Evolutionary conservation across 2,329 filamentous ascomycete species (phyloP).

Genomic region (Eutypella sp.): DNA sequence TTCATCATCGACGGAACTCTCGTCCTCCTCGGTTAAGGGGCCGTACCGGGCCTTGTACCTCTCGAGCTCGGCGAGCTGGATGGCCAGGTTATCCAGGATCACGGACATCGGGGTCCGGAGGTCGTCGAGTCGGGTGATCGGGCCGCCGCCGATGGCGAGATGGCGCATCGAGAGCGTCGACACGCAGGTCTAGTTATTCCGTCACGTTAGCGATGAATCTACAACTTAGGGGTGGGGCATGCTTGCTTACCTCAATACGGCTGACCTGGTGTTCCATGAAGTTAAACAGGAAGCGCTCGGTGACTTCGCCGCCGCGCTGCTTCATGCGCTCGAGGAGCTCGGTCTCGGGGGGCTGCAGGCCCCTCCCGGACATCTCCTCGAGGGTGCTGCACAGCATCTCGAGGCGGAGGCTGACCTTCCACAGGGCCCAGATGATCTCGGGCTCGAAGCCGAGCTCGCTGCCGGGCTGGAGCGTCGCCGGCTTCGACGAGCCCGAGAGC

Average conservation of each 20-base stretch:
- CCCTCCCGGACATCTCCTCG: slow-evolving; percentile 61
- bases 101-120: slow-evolving; percentile 74
- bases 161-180: slow-evolving; percentile 76
- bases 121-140: slow-evolving; percentile 59
- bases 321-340: slow-evolving; percentile 69
- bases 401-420: slow-evolving; percentile 80
- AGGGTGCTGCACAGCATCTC: slow-evolving; percentile 90
- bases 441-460: slow-evolving; percentile 73
- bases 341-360: slow-evolving; percentile 74
- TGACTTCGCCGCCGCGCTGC: slow-evolving; percentile 72
- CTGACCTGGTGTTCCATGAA: slow-evolving; percentile 94
- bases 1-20: no score
- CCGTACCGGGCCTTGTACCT: slow-evolving; percentile 53
- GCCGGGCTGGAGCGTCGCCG: slow-evolving; percentile 57
- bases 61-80: slow-evolving; percentile 60
- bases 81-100: slow-evolving; percentile 58
- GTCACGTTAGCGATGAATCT: slow-evolving; percentile 1
- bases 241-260: slow-evolving; percentile 76
- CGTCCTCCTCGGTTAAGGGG: slow-evolving; percentile 28
- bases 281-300: slow-evolving; percentile 80
- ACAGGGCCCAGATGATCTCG: slow-evolving; percentile 81
- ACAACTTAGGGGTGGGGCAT: neutral
- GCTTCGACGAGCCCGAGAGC: no score
- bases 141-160: slow-evolving; percentile 64
- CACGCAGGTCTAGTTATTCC: slow-evolving; percentile 68